Conservation (phyloP, 2,329 filamentous ascomycete genomes). For the Stenocarpella maydis region DNA sequence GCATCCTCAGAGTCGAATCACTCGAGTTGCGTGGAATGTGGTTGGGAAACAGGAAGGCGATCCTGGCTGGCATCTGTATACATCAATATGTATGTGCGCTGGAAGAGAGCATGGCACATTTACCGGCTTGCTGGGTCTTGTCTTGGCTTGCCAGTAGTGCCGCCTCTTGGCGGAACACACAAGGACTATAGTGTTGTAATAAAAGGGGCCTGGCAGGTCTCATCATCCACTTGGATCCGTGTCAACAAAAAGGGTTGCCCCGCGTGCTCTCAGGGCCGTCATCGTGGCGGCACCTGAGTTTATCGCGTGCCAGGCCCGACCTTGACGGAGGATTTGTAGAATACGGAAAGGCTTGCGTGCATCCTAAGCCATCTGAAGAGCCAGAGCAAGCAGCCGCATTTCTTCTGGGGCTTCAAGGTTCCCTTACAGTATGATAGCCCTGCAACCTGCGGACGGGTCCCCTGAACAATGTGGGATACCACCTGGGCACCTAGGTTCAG, state of each 20-base stretch:
- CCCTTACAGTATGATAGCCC: neutral
- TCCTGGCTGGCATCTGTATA: neutral
- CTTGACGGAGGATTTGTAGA: slow-evolving; percentile 2
- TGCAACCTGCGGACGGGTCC: neutral
- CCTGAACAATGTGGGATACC: slow-evolving; percentile 12
- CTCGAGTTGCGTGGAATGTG: neutral
- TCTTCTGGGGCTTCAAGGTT: neutral
- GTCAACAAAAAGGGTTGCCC: neutral
- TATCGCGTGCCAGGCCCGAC: slow-evolving; percentile 1
- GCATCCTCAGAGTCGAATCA: slow-evolving; percentile 21
- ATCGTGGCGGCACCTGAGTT: neutral
- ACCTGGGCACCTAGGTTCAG: slow-evolving; percentile 27
- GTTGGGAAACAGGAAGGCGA: neutral
- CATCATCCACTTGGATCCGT: slow-evolving; percentile 29
- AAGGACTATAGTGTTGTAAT: slow-evolving; percentile 12
- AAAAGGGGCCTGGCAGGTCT: slow-evolving; percentile 22
- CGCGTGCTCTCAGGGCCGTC: slow-evolving; percentile 1
- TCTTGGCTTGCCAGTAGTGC: neutral
- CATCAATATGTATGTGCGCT: too few relatives aligned
- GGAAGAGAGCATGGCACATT: neutral
- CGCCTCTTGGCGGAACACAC: slow-evolving; percentile 12
- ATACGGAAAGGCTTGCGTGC: neutral
- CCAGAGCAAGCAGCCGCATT: neutral
- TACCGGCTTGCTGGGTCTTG: neutral
- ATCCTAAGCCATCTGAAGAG: neutral